phyloP scores from a whole-genome alignment of 768 basidiomycete species.

The Asterophora parasitica region DNA sequence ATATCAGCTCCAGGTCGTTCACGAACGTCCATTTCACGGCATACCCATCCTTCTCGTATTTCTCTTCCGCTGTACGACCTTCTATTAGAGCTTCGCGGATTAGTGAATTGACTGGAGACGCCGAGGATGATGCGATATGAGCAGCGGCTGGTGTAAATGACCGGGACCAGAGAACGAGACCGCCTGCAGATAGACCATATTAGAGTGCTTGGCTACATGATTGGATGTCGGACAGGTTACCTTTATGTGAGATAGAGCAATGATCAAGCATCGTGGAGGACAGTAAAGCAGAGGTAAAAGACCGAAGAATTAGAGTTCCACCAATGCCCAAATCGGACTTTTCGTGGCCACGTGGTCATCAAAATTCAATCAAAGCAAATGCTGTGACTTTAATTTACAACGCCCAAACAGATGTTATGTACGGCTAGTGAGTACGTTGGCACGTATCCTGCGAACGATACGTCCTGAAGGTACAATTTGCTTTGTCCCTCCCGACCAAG shows the following conservation, averaged over 20 bases:
- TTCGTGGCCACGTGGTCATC: too few relatives aligned
- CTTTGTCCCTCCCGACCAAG: too few relatives aligned
- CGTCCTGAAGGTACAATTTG: too few relatives aligned
- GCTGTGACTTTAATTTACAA: too few relatives aligned
- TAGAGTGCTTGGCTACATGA: background rate
- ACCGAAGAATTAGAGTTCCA: too few relatives aligned
- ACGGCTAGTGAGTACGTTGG: too few relatives aligned
- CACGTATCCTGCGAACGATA: too few relatives aligned
- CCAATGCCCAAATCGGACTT: too few relatives aligned
- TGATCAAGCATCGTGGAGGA: slow-evolving; percentile 80
- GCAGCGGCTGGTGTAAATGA: slow-evolving; percentile 89
- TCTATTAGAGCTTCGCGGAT: slow-evolving; percentile 91
- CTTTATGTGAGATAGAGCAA: slow-evolving; percentile 93
- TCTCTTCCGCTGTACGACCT: slow-evolving; percentile 74
- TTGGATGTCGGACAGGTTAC: slow-evolving; percentile 29
- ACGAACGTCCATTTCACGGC: slow-evolving; percentile 92
- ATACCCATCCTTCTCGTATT: slow-evolving; percentile 92
- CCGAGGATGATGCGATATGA: slow-evolving; percentile 59
- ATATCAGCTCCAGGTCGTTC: slow-evolving; percentile 94
- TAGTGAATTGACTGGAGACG: slow-evolving; percentile 84
- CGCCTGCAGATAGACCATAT: slow-evolving; percentile 46
- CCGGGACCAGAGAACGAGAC: slow-evolving; percentile 89
- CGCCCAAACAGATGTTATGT: too few relatives aligned
- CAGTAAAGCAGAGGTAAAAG: too few relatives aligned
- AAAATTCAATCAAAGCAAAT: too few relatives aligned